Evolutionary conservation across 352 stramenopile species (phyloP).

Genomic region (Phytophthora constricta): DNA sequence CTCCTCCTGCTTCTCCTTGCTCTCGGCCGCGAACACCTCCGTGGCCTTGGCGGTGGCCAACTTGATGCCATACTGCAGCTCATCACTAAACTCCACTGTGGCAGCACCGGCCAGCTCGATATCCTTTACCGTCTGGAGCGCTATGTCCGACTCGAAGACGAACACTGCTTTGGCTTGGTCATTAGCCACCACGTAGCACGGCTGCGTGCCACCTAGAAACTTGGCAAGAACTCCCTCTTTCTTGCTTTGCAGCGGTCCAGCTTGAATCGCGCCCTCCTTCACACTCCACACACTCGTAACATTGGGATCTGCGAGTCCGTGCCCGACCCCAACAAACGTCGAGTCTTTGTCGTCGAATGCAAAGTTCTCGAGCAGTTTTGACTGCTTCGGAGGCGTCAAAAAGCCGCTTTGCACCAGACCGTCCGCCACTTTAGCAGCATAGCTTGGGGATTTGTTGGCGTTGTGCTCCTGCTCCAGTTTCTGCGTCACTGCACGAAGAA

Average conservation of each 20-base stretch:
- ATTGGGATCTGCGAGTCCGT: constrained; percentile 17
- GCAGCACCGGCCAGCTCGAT: constrained; percentile 31
- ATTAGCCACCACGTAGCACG: constrained; percentile 38
- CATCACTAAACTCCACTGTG: constrained; percentile 40
- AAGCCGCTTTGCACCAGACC: constrained; percentile 44
- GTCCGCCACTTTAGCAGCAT: constrained; percentile 34
- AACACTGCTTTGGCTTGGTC: constrained; percentile 32
- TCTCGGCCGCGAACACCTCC: constrained; percentile 44
- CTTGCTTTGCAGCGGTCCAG: constrained; percentile 33
- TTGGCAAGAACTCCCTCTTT: constrained; percentile 32
- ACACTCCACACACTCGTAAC: constrained; percentile 39
- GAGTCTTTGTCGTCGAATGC: constrained; percentile 20
- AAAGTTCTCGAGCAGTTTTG: constrained; percentile 28
- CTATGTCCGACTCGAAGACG: constrained; percentile 43
- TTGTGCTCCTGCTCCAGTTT: constrained; percentile 25
- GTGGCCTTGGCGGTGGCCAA: constrained; percentile 39
- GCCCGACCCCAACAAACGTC: constrained; percentile 30
- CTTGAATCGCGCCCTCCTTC: constrained; percentile 43
- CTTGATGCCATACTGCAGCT: constrained; percentile 47
- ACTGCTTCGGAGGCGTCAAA: constrained; percentile 30
- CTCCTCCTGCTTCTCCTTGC: constrained; percentile 52
- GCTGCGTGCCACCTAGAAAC: constrained; percentile 26
- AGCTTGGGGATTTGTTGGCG: constrained; percentile 4
- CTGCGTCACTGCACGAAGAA: constrained; percentile 31
- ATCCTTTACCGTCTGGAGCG: constrained; percentile 16